These are phyloP conservation scores for Fonsecaea multimorphosa DNA, from an alignment of 2,329 filamentous ascomycete species.

Conservation along the genomic window DNA sequence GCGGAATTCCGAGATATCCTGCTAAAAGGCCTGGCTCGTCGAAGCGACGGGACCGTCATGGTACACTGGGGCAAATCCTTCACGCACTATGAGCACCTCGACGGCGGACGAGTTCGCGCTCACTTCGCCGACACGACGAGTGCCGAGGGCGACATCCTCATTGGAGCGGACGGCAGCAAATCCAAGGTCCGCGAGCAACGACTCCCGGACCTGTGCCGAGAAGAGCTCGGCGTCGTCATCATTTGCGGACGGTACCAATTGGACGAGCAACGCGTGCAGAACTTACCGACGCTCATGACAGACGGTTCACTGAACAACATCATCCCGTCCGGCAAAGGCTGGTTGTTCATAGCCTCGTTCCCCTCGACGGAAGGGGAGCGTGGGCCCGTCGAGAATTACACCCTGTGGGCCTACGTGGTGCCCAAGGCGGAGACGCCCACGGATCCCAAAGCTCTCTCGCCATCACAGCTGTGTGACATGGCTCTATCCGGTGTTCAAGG, in stretches of 20 bases:
- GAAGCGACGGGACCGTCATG: slow-evolving; percentile 31
- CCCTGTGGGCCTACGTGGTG: slow-evolving; percentile 39
- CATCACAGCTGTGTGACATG: slow-evolving; percentile 29
- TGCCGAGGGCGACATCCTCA: slow-evolving; percentile 44
- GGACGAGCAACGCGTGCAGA: not conserved
- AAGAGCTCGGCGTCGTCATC: slow-evolving; percentile 49
- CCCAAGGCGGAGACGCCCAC: slow-evolving; percentile 26
- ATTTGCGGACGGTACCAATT: slow-evolving; percentile 48
- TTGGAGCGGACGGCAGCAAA: slow-evolving; percentile 50
- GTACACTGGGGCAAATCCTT: slow-evolving; percentile 44
- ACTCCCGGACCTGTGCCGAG: slow-evolving; percentile 44
- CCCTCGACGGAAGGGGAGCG: slow-evolving; percentile 14
- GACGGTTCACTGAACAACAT: slow-evolving; percentile 30
- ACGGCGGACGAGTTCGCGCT: slow-evolving; percentile 37
- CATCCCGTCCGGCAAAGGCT: slow-evolving; percentile 18
- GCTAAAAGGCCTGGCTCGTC: slow-evolving; percentile 39
- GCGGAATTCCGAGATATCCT: slow-evolving; percentile 45
- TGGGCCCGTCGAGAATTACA: slow-evolving; percentile 36
- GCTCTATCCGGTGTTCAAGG: slow-evolving; percentile 30
- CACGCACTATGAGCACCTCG: slow-evolving; percentile 34
- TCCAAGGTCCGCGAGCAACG: slow-evolving; percentile 47
- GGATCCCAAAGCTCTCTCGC: not conserved
- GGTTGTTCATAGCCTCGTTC: slow-evolving; percentile 20
- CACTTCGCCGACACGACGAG: slow-evolving; percentile 46
- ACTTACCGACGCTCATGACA: slow-evolving; percentile 40